These are phyloP conservation scores for Naganishia sp. DNA, from an alignment of 1,284 basidiomycete species.

Conservation along the genomic window DNA sequence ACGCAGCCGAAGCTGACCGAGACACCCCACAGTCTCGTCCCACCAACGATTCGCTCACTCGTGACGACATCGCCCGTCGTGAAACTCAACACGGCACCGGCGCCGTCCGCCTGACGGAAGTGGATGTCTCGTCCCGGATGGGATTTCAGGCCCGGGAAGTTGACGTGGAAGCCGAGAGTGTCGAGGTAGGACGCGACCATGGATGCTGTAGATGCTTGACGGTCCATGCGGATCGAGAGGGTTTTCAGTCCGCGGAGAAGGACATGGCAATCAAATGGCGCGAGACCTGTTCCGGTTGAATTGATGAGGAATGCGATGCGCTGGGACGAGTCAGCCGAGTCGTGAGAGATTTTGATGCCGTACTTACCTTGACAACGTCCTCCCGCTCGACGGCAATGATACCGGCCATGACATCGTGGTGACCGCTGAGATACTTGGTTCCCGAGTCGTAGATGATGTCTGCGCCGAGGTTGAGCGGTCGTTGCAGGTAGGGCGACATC, in stretches of 20 bases:
- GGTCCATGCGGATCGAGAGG: conserved; percentile 92
- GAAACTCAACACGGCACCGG: conserved; percentile 93
- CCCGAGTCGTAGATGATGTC: conserved; percentile 98
- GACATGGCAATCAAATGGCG: conserved; percentile 94
- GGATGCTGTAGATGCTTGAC: conserved; percentile 82
- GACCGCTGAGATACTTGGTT: conserved; percentile 96
- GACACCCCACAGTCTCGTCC: conserved; percentile 93
- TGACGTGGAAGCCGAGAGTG: conserved; percentile 83
- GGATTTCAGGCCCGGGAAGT: conserved; percentile 85
- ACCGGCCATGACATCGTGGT: conserved; percentile 99
- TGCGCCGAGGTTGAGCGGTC: conserved; percentile 91
- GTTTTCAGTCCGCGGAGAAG: conserved; percentile 96
- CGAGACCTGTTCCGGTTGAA: conserved; percentile 93
- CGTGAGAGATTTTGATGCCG: background rate
- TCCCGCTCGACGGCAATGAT: conserved; percentile 89
- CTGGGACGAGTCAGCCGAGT: conserved; percentile 50
- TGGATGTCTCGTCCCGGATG: conserved; percentile 88
- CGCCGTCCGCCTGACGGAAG: conserved; percentile 81
- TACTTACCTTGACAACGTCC: conserved; percentile 75
- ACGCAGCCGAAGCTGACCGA: conserved; percentile 98
- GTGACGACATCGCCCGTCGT: conserved; percentile 87
- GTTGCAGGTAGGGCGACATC: conserved; percentile 99
- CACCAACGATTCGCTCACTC: conserved; percentile 89
- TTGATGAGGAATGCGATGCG: conserved; percentile 91
- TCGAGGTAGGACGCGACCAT: conserved; percentile 86